These are phyloP conservation scores for Colletotrichum musae DNA, from an alignment of 2,329 filamentous ascomycete species.

Conservation along the genomic window DNA sequence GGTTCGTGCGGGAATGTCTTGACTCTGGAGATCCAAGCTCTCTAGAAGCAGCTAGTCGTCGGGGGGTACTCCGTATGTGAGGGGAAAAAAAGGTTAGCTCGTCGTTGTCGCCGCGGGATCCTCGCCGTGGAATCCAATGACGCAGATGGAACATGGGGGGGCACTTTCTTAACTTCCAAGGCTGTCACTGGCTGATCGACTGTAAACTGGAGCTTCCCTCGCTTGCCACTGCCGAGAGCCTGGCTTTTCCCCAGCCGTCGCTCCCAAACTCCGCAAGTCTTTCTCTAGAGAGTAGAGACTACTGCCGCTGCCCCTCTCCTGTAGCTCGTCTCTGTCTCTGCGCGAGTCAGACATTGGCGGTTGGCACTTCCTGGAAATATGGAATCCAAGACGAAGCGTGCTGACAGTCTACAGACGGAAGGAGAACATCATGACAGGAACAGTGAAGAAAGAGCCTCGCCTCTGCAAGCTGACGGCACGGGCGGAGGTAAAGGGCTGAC, in stretches of 20 bases:
- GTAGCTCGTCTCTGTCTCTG: background rate
- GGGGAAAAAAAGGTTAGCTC: background rate
- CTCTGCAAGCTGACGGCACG: constrained; percentile 6
- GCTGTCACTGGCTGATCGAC: background rate
- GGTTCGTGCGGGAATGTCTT: background rate
- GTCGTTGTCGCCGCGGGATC: background rate
- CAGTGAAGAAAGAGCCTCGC: background rate
- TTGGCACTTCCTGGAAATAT: constrained; percentile 1
- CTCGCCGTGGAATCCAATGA: constrained; percentile 16
- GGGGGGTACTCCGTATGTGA: background rate
- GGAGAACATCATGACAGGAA: no score
- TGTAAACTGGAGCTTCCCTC: constrained; percentile 11
- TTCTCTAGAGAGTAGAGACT: background rate
- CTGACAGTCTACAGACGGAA: no score
- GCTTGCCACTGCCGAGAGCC: background rate
- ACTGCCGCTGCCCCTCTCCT: background rate
- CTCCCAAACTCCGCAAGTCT: constrained; percentile 1
- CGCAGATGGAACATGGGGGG: constrained; percentile 17
- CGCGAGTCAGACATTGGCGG: constrained; percentile 27
- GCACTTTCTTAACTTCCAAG: background rate
- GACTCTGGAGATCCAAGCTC: constrained; percentile 5
- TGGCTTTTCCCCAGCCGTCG: background rate
- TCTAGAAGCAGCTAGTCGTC: background rate
- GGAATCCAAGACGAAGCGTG: background rate
- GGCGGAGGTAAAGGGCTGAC: background rate